Evolutionary conservation across 371 early-diverging fungal species (phyloP).

Genomic region (Circinella minor): DNA sequence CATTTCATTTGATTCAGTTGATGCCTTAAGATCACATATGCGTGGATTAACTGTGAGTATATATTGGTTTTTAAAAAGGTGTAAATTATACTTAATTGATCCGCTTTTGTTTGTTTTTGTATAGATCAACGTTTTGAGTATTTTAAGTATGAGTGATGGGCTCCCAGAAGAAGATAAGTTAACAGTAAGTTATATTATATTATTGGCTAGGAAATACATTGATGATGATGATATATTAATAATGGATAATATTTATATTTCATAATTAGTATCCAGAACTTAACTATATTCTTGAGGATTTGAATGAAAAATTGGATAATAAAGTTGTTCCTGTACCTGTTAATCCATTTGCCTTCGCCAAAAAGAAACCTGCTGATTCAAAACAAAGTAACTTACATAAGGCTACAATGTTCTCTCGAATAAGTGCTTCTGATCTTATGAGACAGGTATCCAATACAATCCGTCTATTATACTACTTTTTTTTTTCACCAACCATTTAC

Average conservation of each 20-base stretch:
- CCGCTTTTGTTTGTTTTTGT: slow-evolving; percentile 1
- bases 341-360: slow-evolving; percentile 41
- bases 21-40: slow-evolving; percentile 42
- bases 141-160: slow-evolving; percentile 15
- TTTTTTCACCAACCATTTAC: background rate
- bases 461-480: background rate
- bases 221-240: background rate
- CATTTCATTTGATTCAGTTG: slow-evolving; percentile 10
- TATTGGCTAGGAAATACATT: background rate
- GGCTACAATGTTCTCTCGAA: slow-evolving; percentile 39
- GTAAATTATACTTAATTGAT: background rate
- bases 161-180: slow-evolving; percentile 5
- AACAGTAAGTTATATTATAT: slow-evolving; percentile 12
- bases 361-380: slow-evolving; percentile 33
- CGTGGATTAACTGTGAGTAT: slow-evolving; percentile 53
- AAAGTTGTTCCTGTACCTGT: slow-evolving; percentile 45
- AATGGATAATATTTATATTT: background rate
- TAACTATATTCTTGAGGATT: slow-evolving; percentile 58
- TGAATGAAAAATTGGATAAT: slow-evolving; percentile 55
- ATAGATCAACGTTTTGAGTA: slow-evolving; percentile 32
- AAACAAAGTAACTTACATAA: slow-evolving; percentile 23
- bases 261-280: slow-evolving; percentile 29
- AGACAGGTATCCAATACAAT: slow-evolving; percentile 27
- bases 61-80: background rate
- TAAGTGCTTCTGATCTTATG: slow-evolving; percentile 39